Percentiles rank a stretch among this genome's conserved stretches.
Conservation (phyloP, 345 rosid genomes). For the Physaria fendleri region DNA sequence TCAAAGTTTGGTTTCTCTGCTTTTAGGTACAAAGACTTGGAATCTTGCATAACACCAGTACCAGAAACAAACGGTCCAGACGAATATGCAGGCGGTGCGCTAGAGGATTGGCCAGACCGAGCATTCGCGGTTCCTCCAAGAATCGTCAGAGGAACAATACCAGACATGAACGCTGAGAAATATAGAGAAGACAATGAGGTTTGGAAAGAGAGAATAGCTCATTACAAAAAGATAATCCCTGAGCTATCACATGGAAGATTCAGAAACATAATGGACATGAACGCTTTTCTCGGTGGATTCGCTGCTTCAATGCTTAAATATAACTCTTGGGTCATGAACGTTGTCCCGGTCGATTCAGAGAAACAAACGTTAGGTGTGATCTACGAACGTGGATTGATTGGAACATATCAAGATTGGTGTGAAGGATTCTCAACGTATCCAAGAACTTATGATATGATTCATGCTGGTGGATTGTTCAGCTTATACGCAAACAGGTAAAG, state of each 20-base stretch:
- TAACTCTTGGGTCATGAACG: conserved; percentile 94
- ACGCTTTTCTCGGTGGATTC: conserved; percentile 87
- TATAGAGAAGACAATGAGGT: conserved; percentile 65
- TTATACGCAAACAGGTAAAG: conserved; percentile 67
- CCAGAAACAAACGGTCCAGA: conserved; percentile 63
- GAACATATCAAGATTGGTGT: conserved; percentile 94
- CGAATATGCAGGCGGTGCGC: conserved; percentile 74
- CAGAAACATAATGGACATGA: conserved; percentile 94
- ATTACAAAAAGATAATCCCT: conserved; percentile 54
- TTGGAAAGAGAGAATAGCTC: conserved; percentile 65
- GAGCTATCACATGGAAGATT: conserved; percentile 61
- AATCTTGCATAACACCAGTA: conserved; percentile 71
- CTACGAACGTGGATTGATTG: conserved; percentile 80
- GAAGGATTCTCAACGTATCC: conserved; percentile 98
- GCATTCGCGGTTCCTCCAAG: conserved; percentile 80
- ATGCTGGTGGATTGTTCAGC: conserved; percentile 72
- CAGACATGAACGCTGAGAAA: conserved; percentile 56
- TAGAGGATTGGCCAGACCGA: conserved; percentile 86
- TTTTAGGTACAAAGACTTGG: conserved; percentile 70
- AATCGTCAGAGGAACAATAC: conserved; percentile 58
- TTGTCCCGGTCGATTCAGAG: conserved; percentile 60
- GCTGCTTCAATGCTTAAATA: conserved; percentile 64
- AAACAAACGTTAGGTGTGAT: conserved; percentile 77
- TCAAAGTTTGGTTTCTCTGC: neutral
- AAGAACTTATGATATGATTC: conserved; percentile 93